Percentiles rank a stretch among this genome's conserved stretches.
Conservation (phyloP, 1,139 yeast genomes). For the Wickerhamiella infanticola region DNA sequence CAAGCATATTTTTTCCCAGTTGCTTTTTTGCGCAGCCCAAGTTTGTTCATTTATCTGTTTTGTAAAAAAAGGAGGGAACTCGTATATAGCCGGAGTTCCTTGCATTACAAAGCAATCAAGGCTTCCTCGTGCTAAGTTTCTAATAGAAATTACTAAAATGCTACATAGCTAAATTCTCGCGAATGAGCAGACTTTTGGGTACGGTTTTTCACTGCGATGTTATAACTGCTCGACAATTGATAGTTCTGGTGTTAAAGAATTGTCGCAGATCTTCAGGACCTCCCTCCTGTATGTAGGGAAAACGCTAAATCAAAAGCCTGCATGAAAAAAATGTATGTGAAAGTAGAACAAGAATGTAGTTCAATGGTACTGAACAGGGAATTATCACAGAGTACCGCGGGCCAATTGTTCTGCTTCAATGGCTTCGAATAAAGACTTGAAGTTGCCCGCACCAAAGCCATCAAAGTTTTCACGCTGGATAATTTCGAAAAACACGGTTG, state of each 20-base stretch:
- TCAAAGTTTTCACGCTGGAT: slow-evolving; percentile 66
- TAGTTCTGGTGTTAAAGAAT: too few relatives aligned
- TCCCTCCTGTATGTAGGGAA: too few relatives aligned
- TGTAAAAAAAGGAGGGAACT: slow-evolving; percentile 87
- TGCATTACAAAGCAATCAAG: background rate
- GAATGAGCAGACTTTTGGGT: too few relatives aligned
- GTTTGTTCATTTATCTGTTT: slow-evolving; percentile 75
- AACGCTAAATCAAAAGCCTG: too few relatives aligned
- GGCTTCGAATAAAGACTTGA: slow-evolving; percentile 63
- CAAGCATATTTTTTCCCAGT: slow-evolving; percentile 43
- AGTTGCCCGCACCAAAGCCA: slow-evolving; percentile 83
- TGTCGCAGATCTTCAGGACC: too few relatives aligned
- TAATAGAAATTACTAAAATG: too few relatives aligned
- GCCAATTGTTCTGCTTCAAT: slow-evolving; percentile 41
- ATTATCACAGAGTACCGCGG: slow-evolving; percentile 24
- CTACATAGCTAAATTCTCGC: too few relatives aligned
- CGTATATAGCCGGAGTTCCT: slow-evolving; percentile 47
- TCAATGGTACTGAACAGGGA: background rate
- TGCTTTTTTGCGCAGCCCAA: slow-evolving; percentile 48
- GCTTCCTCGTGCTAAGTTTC: too few relatives aligned
- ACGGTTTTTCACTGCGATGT: too few relatives aligned
- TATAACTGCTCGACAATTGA: too few relatives aligned
- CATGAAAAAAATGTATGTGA: too few relatives aligned
- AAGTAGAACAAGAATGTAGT: too few relatives aligned
- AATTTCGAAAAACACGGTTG: slow-evolving; percentile 65